These are phyloP conservation scores for Cladorrhinum sp. DNA, from an alignment of 2,329 filamentous ascomycete genomes.

Conservation along the genomic window DNA sequence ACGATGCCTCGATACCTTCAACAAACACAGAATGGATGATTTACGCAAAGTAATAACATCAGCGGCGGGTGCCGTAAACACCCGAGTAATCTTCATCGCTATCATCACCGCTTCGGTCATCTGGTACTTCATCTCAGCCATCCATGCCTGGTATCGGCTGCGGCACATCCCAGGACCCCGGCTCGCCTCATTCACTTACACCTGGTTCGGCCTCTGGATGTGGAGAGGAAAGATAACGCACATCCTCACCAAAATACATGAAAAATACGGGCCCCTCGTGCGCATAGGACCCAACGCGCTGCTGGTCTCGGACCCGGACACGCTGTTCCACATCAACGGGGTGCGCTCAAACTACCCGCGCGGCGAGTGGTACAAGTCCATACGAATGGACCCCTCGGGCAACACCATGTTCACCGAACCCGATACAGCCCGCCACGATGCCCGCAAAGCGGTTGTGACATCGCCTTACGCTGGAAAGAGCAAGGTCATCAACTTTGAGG, in stretches of 20 bases:
- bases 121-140: background rate
- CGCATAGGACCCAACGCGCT: constrained; percentile 32
- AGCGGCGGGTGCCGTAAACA: too few species aligned
- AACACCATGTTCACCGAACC: constrained; percentile 28
- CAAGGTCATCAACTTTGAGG: constrained; percentile 26
- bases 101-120: background rate
- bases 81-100: too few species aligned
- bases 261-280: constrained; percentile 29
- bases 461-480: constrained; percentile 30
- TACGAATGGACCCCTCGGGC: constrained; percentile 14
- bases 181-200: constrained; percentile 28
- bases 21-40: too few species aligned
- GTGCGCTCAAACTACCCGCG: constrained; percentile 30
- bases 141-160: constrained; percentile 27
- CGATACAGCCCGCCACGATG: constrained; percentile 28
- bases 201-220: constrained; percentile 28
- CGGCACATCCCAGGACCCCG: constrained; percentile 29
- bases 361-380: constrained; percentile 26
- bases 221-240: constrained; percentile 22
- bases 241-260: constrained; percentile 22
- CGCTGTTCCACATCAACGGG: constrained; percentile 29
- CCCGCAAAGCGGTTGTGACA: constrained; percentile 29
- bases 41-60: too few species aligned
- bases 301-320: constrained; percentile 28
- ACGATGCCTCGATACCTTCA: too few species aligned